Conservation (phyloP, 2,329 filamentous ascomycete genomes). For the Penicillium sumatraense region DNA sequence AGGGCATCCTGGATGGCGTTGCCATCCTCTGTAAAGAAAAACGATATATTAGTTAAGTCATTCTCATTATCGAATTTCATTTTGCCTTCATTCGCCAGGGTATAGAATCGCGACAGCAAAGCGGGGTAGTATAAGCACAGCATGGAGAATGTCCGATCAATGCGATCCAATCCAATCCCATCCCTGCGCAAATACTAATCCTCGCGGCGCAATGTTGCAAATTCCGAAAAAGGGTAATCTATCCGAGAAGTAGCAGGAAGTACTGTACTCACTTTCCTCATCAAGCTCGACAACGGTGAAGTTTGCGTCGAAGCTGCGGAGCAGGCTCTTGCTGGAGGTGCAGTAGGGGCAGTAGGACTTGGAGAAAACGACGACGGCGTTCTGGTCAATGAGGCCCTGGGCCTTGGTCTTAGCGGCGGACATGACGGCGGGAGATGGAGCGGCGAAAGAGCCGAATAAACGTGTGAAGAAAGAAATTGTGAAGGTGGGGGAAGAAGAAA, state of each 20-base stretch:
- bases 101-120: too few species aligned
- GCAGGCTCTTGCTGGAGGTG: conserved; percentile 73
- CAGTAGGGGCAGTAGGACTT: conserved; percentile 98
- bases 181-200: neutral
- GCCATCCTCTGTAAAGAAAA: conserved; percentile 71
- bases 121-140: neutral
- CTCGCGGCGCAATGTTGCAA: neutral
- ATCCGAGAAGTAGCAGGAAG: neutral
- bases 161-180: neutral
- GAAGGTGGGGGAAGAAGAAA: conserved; percentile 45
- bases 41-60: neutral
- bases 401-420: conserved; percentile 82
- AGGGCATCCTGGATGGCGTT: conserved; percentile 82
- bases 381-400: conserved; percentile 84
- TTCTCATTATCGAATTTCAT: too few species aligned
- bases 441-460: conserved; percentile 68
- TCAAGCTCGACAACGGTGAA: conserved; percentile 82
- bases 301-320: conserved; percentile 72
- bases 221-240: neutral
- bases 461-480: conserved; percentile 70
- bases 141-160: too few species aligned
- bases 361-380: conserved; percentile 91
- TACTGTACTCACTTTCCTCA: conserved; percentile 68
- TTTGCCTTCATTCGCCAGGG: too few species aligned
- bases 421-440: conserved; percentile 68